Evolutionary conservation across 768 basidiomycete species (phyloP), one percentile per base, ranked within the genome.

Genomic region (Suillus subalutaceus): DNA sequence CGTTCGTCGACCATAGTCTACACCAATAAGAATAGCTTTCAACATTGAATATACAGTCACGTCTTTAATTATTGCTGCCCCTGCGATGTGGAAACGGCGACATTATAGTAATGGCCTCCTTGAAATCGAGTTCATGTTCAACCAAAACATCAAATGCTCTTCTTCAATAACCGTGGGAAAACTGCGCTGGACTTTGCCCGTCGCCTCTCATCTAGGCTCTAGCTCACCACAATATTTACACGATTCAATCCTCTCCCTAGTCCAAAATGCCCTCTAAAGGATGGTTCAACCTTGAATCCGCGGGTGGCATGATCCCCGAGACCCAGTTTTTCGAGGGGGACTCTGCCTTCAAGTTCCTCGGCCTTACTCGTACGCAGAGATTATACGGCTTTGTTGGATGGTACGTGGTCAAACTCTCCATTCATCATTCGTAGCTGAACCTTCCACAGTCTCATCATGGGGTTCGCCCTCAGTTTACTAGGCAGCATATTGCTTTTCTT

Each of bases 361-460:
- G 89, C 3, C 81, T 97, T 63, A 91, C 94, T 44, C 84, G 89
- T 69, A 93, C 85, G 20, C 90, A 94, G 70, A 79, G 95, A 60
- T 78, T 97, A 67, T 96, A 95, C 78, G 95, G 96, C 13, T 97
- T 97, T 73, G 77, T 84, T 62, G 91, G 84, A 59, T 96, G 95
- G 95, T 90, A 74, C 76, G 89, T 75, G 16, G 10, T 26, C 30
- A 16, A 23, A 15, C 35, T 44, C 23, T 30, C 4, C 30, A 55
- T 32, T 32, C 18, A 30, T 3, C 8, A 52, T 52, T 16, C 7
- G 57, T 20, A n/a, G 12, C 20, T 40, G 15, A 26, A 35, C 43
- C n/a, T 41, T 53, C n/a, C 15, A 23, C 72, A 96, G 95, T 75
- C 82, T 91, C 60, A 81, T 82, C 43, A 77, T 88, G 48, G 96